Evolutionary conservation across 352 stramenopile species (phyloP).

Genomic region (Phytopythium montanum): DNA sequence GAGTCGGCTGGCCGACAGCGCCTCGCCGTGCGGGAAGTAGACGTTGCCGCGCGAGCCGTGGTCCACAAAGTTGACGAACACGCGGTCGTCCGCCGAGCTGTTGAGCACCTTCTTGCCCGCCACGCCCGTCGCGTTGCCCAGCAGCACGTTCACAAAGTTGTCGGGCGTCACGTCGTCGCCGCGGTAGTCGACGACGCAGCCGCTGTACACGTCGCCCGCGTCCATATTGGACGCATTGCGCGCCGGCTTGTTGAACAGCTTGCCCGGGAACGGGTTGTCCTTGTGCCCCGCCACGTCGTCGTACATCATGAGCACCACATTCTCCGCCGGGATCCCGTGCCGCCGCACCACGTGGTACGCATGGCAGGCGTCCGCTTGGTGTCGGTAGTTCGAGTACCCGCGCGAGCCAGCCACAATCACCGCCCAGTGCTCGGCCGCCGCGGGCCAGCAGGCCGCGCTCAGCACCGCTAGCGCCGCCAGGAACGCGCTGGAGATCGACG

Average conservation of each 20-base stretch:
- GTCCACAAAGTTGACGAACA: slow-evolving; percentile 93
- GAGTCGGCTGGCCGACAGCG: slow-evolving; percentile 67
- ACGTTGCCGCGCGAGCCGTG: slow-evolving; percentile 86
- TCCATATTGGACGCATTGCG: slow-evolving; percentile 28
- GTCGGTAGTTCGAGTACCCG: slow-evolving; percentile 91
- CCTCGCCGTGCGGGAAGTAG: slow-evolving; percentile 73
- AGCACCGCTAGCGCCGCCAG: slow-evolving; percentile 7
- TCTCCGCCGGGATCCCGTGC: slow-evolving; percentile 84
- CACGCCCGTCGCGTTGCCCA: slow-evolving; percentile 57
- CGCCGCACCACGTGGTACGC: slow-evolving; percentile 88
- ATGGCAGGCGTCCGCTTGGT: slow-evolving; percentile 89
- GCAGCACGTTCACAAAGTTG: slow-evolving; percentile 86
- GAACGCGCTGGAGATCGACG: neutral
- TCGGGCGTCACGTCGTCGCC: slow-evolving; percentile 80
- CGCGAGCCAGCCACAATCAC: slow-evolving; percentile 88
- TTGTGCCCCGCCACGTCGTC: slow-evolving; percentile 82
- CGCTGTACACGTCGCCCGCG: slow-evolving; percentile 85
- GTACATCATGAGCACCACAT: slow-evolving; percentile 93
- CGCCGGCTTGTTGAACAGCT: slow-evolving; percentile 88
- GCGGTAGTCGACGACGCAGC: slow-evolving; percentile 73
- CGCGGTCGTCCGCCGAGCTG: slow-evolving; percentile 79
- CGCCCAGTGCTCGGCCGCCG: slow-evolving; percentile 77
- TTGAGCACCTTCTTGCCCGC: slow-evolving; percentile 80
- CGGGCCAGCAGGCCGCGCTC: slow-evolving; percentile 8
- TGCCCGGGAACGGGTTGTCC: slow-evolving; percentile 84